Evolutionary conservation across 2,329 filamentous ascomycete species (phyloP).

Genomic region (Aspergillus ustus): DNA sequence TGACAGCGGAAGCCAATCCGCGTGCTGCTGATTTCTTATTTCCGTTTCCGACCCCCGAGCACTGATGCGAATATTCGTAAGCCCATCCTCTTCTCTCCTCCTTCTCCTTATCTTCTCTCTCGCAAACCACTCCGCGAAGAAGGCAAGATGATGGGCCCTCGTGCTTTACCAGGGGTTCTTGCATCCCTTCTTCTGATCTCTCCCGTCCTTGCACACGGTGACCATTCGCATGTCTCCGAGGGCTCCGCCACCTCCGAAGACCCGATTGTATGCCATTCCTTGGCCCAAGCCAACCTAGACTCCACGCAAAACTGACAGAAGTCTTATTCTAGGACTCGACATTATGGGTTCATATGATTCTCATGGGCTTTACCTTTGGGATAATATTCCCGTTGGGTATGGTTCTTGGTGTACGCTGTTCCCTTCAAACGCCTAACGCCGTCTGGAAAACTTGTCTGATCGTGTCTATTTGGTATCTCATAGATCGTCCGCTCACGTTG

Average conservation of each 20-base stretch:
- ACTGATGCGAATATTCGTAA: conserved; percentile 10
- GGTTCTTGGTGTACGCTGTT: conserved; percentile 77
- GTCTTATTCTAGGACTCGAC: conserved; percentile 65
- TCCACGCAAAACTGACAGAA: conserved; percentile 14
- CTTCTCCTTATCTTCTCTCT: conserved; percentile 5
- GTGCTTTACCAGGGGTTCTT: conserved; percentile 27
- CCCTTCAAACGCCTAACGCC: neutral
- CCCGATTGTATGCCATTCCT: conserved; percentile 64
- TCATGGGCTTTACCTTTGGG: conserved; percentile 86
- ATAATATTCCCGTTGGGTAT: conserved; percentile 93
- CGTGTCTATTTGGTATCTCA: conserved; percentile 4
- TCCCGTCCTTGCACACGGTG: conserved; percentile 54
- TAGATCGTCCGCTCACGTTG: conserved; percentile 88
- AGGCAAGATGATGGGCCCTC: conserved; percentile 24
- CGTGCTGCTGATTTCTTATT: conserved; percentile 11
- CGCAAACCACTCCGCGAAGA: neutral
- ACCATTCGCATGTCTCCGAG: conserved; percentile 66
- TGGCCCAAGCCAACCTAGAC: neutral
- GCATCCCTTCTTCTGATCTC: conserved; percentile 33
- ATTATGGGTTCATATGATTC: conserved; percentile 91
- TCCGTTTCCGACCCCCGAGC: conserved; percentile 2
- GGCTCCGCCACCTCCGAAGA: conserved; percentile 72
- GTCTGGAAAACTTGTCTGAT: conserved; percentile 8
- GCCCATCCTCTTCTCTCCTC: conserved; percentile 5
- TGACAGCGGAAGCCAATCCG: conserved; percentile 19